Percentiles rank a stretch among this genome's conserved stretches.
Conservation (phyloP, 148 eudicot species). For the Fagopyrum homotropicum region DNA sequence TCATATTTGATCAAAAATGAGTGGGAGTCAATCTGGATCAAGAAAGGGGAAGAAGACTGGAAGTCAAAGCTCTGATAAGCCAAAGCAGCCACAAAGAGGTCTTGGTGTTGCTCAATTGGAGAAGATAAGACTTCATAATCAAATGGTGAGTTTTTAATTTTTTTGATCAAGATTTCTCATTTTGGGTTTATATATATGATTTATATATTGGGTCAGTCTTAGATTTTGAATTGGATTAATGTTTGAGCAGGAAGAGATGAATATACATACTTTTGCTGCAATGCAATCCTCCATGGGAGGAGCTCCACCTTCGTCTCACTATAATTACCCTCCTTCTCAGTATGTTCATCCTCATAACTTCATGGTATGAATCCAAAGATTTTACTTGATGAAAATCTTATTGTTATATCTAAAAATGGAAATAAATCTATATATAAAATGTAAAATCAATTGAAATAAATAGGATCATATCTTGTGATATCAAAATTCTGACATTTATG, state of each 20-base stretch:
- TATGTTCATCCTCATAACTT: conserved; percentile 29
- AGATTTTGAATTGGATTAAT: not conserved
- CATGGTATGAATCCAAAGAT: conserved; percentile 27
- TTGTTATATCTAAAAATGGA: too few relatives aligned
- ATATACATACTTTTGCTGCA: conserved; percentile 33
- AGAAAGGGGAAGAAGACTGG: conserved; percentile 2
- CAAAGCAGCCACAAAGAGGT: conserved; percentile 76
- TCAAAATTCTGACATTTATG: not conserved
- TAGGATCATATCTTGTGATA: not conserved
- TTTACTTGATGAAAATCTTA: not conserved
- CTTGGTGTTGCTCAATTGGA: conserved; percentile 87
- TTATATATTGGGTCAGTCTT: not conserved
- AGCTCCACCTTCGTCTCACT: conserved; percentile 26
- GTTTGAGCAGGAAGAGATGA: conserved; percentile 42
- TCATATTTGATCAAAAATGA: not conserved
- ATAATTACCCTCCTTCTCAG: conserved; percentile 24
- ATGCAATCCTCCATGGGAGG: conserved; percentile 21
- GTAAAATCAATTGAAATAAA: too few relatives aligned
- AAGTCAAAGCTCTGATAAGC: conserved; percentile 32
- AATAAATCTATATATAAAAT: too few relatives aligned
- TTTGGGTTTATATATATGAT: not conserved
- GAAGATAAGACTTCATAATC: conserved; percentile 57
- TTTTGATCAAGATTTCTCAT: not conserved
- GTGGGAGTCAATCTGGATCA: not conserved
- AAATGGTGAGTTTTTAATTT: conserved; percentile 33